phyloP scores from a whole-genome alignment of 129 eudicot genomes.

The Sambucus nigra region DNA sequence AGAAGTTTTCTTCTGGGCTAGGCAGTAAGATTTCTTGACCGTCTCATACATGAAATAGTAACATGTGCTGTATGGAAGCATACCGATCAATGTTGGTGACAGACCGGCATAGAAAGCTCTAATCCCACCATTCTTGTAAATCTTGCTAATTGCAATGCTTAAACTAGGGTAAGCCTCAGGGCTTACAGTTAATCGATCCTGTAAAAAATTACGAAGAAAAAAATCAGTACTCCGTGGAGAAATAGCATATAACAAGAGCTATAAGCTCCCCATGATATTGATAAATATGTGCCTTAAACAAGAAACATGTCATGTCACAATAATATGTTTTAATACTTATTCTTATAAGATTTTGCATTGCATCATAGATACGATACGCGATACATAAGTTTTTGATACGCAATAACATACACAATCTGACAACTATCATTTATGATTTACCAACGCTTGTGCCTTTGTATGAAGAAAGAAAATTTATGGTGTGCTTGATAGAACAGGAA shows the following conservation, averaged over 20 bases:
- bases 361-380: too few relatives aligned
- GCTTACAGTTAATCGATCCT: constrained; percentile 87
- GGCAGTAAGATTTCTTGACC: constrained; percentile 70
- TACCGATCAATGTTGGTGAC: constrained; percentile 80
- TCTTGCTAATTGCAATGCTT: constrained; percentile 56
- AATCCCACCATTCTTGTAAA: constrained; percentile 64
- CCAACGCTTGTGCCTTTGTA: too few relatives aligned
- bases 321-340: too few relatives aligned
- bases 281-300: background rate
- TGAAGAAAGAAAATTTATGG: too few relatives aligned
- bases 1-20: constrained; percentile 54
- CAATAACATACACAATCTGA: too few relatives aligned
- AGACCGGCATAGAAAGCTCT: constrained; percentile 75
- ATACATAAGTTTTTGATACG: too few relatives aligned
- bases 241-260: background rate
- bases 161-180: constrained; percentile 72
- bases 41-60: constrained; percentile 96
- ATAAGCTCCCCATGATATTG: background rate
- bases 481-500: too few relatives aligned
- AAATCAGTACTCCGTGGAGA: background rate
- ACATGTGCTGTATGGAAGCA: constrained; percentile 96
- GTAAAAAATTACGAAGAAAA: constrained; percentile 13
- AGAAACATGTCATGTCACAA: background rate
- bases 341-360: too few relatives aligned
- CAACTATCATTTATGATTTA: too few relatives aligned